Percentiles rank a stretch among this genome's conserved stretches.
Conservation (phyloP, 1,139 yeast species). For the Blastobotrys buckinghamii region DNA sequence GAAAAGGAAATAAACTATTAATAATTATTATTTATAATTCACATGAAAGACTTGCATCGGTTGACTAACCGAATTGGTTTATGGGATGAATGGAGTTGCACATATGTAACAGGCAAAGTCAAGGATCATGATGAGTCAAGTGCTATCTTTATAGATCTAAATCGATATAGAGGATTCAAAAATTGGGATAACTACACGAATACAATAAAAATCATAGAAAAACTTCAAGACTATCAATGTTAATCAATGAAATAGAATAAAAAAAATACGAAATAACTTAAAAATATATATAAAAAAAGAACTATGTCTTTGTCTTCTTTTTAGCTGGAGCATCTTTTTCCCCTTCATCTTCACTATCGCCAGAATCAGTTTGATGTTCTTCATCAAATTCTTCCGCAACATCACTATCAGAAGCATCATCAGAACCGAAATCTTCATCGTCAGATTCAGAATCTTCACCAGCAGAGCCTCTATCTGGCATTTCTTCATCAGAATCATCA, state of each 20-base stretch:
- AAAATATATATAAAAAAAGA: background rate
- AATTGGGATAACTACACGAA: too few species aligned
- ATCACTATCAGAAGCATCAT: slow-evolving; percentile 59
- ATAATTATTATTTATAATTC: too few species aligned
- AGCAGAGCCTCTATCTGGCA: slow-evolving; percentile 34
- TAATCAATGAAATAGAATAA: background rate
- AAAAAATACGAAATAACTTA: background rate
- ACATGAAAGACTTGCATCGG: too few species aligned
- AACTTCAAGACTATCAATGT: background rate
- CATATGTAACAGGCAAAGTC: too few species aligned
- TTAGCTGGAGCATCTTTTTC: slow-evolving; percentile 30
- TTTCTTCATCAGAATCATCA: slow-evolving; percentile 56
- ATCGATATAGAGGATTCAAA: too few species aligned
- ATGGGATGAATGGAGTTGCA: too few species aligned
- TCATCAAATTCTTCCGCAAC: slow-evolving; percentile 88
- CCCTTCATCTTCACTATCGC: slow-evolving; percentile 30
- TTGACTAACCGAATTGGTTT: too few species aligned
- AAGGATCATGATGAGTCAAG: too few species aligned
- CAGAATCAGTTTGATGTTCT: slow-evolving; percentile 49
- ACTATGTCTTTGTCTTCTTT: slow-evolving; percentile 24
- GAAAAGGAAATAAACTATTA: too few species aligned
- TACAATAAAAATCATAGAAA: too few species aligned
- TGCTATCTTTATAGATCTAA: too few species aligned
- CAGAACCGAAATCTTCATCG: slow-evolving; percentile 55
- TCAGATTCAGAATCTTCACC: slow-evolving; percentile 52